Conservation (phyloP, 495 filamentous ascomycete species). For the Penicillium bialowiezense region DNA sequence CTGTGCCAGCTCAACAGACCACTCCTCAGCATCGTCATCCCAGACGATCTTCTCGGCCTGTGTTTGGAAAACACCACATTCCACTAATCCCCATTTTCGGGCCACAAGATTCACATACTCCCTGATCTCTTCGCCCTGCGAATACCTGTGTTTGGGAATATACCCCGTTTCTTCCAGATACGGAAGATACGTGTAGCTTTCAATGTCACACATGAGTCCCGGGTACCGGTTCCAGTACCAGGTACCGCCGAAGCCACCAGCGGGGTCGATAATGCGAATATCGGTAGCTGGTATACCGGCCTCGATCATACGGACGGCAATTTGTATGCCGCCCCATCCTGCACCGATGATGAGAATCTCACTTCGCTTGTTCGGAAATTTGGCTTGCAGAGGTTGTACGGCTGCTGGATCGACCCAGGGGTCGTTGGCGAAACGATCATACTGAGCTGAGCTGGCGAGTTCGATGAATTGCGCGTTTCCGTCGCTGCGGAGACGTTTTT, state of each 20-base stretch:
- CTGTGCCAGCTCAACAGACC: not conserved
- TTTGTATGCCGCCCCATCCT: slow-evolving; percentile 47
- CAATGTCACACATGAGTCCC: slow-evolving; percentile 30
- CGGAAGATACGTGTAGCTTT: slow-evolving; percentile 42
- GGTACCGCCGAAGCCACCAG: slow-evolving; percentile 42
- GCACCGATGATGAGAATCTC: slow-evolving; percentile 45
- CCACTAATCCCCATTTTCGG: slow-evolving; percentile 38
- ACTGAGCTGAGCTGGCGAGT: slow-evolving; percentile 12
- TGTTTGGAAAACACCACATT: slow-evolving; percentile 43
- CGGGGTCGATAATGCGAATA: slow-evolving; percentile 45
- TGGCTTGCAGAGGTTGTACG: slow-evolving; percentile 21
- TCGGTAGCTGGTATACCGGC: slow-evolving; percentile 41
- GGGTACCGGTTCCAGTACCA: slow-evolving; percentile 47
- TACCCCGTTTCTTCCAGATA: slow-evolving; percentile 58
- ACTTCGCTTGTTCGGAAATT: slow-evolving; percentile 23
- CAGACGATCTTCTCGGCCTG: not conserved
- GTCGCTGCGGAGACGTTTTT: slow-evolving; percentile 45
- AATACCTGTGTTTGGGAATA: slow-evolving; percentile 42
- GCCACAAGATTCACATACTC: slow-evolving; percentile 21
- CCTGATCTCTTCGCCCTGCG: slow-evolving; percentile 14
- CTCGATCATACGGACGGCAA: slow-evolving; percentile 48
- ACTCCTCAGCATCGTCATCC: slow-evolving; percentile 4
- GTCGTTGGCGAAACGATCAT: slow-evolving; percentile 36
- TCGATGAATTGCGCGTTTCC: slow-evolving; percentile 40
- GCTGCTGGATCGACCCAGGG: slow-evolving; percentile 43